Evolutionary conservation across 768 basidiomycete species (phyloP).

Genomic region (Lactifluus rugatus): DNA sequence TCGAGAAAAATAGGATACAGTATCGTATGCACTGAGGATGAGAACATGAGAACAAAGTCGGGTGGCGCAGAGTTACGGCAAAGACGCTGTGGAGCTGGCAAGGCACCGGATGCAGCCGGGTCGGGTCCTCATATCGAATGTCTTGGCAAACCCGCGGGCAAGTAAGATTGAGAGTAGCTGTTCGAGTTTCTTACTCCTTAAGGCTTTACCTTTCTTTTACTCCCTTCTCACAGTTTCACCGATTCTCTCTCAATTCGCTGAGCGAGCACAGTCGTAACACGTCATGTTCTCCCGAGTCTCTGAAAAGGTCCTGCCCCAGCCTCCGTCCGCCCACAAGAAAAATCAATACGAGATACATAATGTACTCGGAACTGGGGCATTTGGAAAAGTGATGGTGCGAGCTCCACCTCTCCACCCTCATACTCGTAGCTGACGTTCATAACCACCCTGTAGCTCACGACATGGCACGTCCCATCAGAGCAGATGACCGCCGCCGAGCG

Average conservation of each 20-base stretch:
- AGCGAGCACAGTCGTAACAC: neutral
- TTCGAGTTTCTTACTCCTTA: no score
- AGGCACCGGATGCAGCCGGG: no score
- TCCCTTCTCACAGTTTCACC: no score
- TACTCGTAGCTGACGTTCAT: neutral
- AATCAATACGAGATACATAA: slow-evolving; percentile 66
- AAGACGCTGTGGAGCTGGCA: no score
- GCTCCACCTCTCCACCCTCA: neutral
- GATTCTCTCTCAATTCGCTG: neutral
- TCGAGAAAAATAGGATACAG: no score
- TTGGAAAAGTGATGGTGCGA: slow-evolving; percentile 80
- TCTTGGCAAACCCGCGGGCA: no score
- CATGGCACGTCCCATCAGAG: slow-evolving; percentile 65
- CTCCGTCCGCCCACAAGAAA: slow-evolving; percentile 81
- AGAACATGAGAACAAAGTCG: no score
- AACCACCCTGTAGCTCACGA: slow-evolving; percentile 43
- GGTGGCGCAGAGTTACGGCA: no score
- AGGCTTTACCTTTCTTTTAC: no score
- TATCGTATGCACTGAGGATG: no score
- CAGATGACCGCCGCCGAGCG: slow-evolving; percentile 45
- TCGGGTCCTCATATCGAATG: no score
- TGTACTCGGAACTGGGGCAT: slow-evolving; percentile 72
- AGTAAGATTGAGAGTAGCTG: no score
- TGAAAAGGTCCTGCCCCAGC: slow-evolving; percentile 68
- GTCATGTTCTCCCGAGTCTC: slow-evolving; percentile 24